Base-by-base conservation (phyloP, 2,329 filamentous ascomycete genomes). In the Chaetomium strumarium region DNA sequence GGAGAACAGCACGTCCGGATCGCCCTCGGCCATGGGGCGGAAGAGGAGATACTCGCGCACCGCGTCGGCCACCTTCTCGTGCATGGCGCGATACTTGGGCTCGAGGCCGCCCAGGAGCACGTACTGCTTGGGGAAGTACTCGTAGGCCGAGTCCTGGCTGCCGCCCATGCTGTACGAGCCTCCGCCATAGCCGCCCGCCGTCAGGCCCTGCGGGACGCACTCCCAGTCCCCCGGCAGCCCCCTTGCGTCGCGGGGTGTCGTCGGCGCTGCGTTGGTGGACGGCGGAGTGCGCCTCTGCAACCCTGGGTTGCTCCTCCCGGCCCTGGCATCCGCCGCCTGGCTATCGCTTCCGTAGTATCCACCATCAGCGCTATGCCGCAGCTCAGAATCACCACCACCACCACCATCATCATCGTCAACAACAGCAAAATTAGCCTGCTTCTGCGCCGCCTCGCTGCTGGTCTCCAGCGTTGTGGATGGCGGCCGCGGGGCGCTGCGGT, bases 31-130 rank as follows among this genome's bases (percentile, higher is more conserved):
- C 81, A 93, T 86, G 0, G 90, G 90, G 5, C 85, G 79, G 69
- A 82, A 95, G 52, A 95, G 80, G 10, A 95, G 75, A 66, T 87
- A 78, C 58, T 89, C 77, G 59, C 86, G 86, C 34, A 85, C 80
- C 0, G 82, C 82, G 5, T 85, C 79, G 30, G 85, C 79, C 4
- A 83, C 79, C 52, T 79, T 80, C 53, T 85, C 75, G 65, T 95
- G 90, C 69, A 95, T 79, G 17, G 77, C 78, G 55, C 77, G 75
- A 67, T 95, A 95, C 65, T 90, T 87, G 30, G 77, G 71, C 57
- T 85, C 81, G 1, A 83, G 75, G 1, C 90, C 90, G 52, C 88
- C 88, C 2, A 95, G 78, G 5, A 95, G 77, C 12, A 93, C 71
- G 63, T 85, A 86, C 72, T 91, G 74, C 64, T 83, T 86, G 52